Evolutionary conservation across 1,139 yeast genomes (phyloP), one percentile per base, ranked within the genome.

Genomic region (Yamadazyma atlantica): DNA sequence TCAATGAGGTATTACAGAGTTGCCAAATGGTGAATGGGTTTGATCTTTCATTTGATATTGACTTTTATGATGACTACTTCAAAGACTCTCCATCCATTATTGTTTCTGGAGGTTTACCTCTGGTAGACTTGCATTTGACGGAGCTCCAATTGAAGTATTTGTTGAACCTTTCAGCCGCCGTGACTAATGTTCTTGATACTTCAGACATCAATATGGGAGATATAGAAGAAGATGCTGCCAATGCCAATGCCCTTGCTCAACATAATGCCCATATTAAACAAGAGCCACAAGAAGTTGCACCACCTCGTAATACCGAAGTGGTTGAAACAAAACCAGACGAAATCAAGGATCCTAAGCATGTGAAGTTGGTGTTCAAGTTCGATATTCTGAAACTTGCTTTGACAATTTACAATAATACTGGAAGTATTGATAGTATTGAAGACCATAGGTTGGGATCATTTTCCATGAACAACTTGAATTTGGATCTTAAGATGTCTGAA

Each of bases 61-160:
- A 81, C 23, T 80, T 80, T 48, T 66, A 69, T 29, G 80, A 77
- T 28, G 66, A 67, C 4, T 55, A 48, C 21, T 47, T 49, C 1
- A 56, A 59, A 7, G 63, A 60, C 1, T 53, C 71, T 1, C 85
- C 96, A 0, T 66, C 77, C 0, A 66, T 82, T 32, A 62, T 67
- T 2, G 66, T 86, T 1, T 50, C 56, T 4, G 95, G 96, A 13
- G 63, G 69, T 19, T 70, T 86, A 53, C 79, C 86, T 1, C 86
- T 86, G 16, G 69, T 86, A 15, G 76, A 79, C 35, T 66, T 88
- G 46, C 72, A 75, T 22, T 61, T 92, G 41, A 85, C 97, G 0
- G 97, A 92, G 48, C 59, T 80, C 28, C 98, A 94, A 60, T 67
- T 85, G 33, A 65, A 71, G 25, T 82, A 78, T 49, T 55, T 90